phyloP scores from a whole-genome alignment of 2,329 filamentous ascomycete species.

The Pseudocercospora ulei region DNA sequence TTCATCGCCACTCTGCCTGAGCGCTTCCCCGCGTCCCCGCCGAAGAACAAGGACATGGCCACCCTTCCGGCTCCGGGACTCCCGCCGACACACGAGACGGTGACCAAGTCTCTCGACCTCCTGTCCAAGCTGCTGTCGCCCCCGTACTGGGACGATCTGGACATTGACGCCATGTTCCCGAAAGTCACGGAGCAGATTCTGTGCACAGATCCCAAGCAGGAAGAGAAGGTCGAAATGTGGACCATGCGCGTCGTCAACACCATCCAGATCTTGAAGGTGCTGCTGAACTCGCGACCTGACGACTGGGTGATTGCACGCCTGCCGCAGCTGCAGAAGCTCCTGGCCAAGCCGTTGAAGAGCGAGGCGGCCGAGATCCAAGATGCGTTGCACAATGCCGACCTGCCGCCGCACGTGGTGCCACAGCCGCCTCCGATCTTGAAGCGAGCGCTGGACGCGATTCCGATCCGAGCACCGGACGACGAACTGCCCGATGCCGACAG shows the following conservation, averaged over 20 bases:
- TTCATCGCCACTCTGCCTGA: slow-evolving; percentile 89
- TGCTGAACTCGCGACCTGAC: slow-evolving; percentile 76
- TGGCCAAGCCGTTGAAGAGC: slow-evolving; percentile 80
- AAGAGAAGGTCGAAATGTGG: slow-evolving; percentile 56
- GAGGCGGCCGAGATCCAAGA: slow-evolving; percentile 91
- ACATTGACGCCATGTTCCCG: slow-evolving; percentile 72
- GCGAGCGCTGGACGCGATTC: slow-evolving; percentile 78
- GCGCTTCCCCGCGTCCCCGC: slow-evolving; percentile 61
- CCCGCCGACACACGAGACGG: slow-evolving; percentile 56
- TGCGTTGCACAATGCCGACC: slow-evolving; percentile 67
- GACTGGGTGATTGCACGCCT: slow-evolving; percentile 83
- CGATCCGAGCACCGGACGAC: slow-evolving; percentile 63
- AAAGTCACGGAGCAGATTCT: slow-evolving; percentile 82
- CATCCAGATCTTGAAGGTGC: slow-evolving; percentile 79
- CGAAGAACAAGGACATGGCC: slow-evolving; percentile 49
- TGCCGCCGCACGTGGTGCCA: slow-evolving; percentile 54
- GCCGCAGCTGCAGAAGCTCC: slow-evolving; percentile 67
- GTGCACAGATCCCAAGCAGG: slow-evolving; percentile 54
- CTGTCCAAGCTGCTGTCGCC: slow-evolving; percentile 77
- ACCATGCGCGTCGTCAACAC: slow-evolving; percentile 85
- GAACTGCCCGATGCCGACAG: slow-evolving; percentile 60
- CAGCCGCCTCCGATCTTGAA: slow-evolving; percentile 63
- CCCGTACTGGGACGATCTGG: slow-evolving; percentile 82
- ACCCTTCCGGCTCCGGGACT: slow-evolving; percentile 33
- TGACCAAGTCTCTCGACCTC: slow-evolving; percentile 72